phyloP scores from a whole-genome alignment of 192 early-diverging fungal species.

The Backusella circina region DNA sequence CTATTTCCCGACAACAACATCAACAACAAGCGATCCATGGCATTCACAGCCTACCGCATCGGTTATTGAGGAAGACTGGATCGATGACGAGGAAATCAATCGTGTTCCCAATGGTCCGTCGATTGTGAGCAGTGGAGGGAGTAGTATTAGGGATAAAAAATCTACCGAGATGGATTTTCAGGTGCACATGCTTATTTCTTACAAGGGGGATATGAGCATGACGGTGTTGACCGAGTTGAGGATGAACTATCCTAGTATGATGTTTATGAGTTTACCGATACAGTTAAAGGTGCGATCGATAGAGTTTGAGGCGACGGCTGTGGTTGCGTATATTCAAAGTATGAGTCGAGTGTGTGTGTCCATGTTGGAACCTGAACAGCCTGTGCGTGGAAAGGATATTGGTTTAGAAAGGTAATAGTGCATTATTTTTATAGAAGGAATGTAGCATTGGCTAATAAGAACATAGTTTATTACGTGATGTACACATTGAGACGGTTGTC shows the following conservation, averaged over 20 bases:
- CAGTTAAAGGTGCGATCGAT: constrained; percentile 65
- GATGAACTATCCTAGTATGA: constrained; percentile 73
- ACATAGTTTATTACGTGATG: constrained; percentile 49
- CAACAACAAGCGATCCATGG: background rate
- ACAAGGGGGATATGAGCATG: constrained; percentile 72
- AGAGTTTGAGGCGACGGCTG: constrained; percentile 64
- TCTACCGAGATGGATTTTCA: constrained; percentile 64
- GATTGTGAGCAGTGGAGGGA: background rate
- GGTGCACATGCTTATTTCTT: constrained; percentile 55
- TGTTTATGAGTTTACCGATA: constrained; percentile 74
- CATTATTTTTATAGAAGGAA: background rate
- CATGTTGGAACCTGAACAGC: constrained; percentile 63
- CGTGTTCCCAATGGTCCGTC: background rate
- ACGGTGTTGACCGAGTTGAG: constrained; percentile 63
- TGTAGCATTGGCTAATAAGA: background rate
- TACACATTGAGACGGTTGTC: constrained; percentile 61
- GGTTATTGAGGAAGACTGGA: constrained; percentile 18
- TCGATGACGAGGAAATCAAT: constrained; percentile 26
- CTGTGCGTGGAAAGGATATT: constrained; percentile 28
- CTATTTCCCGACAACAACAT: background rate
- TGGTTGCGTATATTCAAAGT: constrained; percentile 60
- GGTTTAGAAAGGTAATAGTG: constrained; percentile 24
- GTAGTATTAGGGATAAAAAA: background rate
- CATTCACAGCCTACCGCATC: background rate
- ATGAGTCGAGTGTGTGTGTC: constrained; percentile 64